Evolutionary conservation across 2,329 filamentous ascomycete species (phyloP).

Genomic region (Fusarium virguliforme): DNA sequence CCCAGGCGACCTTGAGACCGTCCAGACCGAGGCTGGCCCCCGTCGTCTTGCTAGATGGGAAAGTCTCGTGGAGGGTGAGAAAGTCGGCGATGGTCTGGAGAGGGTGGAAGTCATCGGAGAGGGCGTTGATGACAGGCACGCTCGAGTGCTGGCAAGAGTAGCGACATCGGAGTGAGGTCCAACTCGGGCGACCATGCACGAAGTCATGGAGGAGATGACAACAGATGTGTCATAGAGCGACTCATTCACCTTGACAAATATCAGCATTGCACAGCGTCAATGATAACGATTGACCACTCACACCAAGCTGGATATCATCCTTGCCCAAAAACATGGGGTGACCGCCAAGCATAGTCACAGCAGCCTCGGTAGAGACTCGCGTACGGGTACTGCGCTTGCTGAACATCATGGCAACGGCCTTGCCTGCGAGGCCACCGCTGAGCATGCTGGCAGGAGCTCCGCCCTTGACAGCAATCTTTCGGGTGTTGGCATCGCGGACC

Average conservation of each 20-base stretch:
- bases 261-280: constrained; percentile 4
- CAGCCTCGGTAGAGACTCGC: constrained; percentile 92
- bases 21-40: constrained; percentile 75
- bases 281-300: constrained; percentile 54
- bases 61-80: constrained; percentile 88
- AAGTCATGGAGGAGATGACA: constrained; percentile 95
- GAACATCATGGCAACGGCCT: constrained; percentile 96
- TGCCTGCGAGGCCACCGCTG: constrained; percentile 75
- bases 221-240: constrained; percentile 92
- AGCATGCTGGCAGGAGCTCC: constrained; percentile 70
- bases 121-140: constrained; percentile 88
- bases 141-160: constrained; percentile 79
- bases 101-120: constrained; percentile 93
- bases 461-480: constrained; percentile 85
- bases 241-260: constrained; percentile 80
- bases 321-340: constrained; percentile 97
- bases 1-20: constrained; percentile 93
- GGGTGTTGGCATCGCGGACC: constrained; percentile 83
- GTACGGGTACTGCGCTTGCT: constrained; percentile 96
- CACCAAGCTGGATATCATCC: constrained; percentile 95
- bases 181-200: constrained; percentile 85
- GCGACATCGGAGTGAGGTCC: constrained; percentile 83
- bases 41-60: constrained; percentile 65
- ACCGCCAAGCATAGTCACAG: constrained; percentile 89
- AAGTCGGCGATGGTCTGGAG: constrained; percentile 96